Percentiles rank a stretch among this genome's conserved stretches.
These are phyloP conservation scores for Colletotrichum navitas DNA, from an alignment of 2,329 filamentous ascomycete genomes.

Conservation along the genomic window DNA sequence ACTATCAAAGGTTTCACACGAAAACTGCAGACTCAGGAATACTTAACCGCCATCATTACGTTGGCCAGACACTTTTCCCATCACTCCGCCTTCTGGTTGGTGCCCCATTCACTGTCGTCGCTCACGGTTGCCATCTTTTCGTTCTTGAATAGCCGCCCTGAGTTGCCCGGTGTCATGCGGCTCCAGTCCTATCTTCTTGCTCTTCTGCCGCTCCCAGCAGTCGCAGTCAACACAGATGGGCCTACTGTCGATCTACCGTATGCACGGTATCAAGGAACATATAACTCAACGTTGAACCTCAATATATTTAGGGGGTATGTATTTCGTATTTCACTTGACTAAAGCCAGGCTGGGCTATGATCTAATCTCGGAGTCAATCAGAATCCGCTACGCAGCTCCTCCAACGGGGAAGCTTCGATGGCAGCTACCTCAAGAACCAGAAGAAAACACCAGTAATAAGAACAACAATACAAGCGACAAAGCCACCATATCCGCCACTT, in stretches of 20 bases:
- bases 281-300: slow-evolving; percentile 26
- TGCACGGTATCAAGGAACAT: slow-evolving; percentile 14
- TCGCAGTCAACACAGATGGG: background rate
- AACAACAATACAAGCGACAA: background rate
- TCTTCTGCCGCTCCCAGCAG: background rate
- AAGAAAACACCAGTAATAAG: background rate
- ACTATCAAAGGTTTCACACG: background rate
- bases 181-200: background rate
- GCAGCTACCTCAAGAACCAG: slow-evolving; percentile 18
- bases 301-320: slow-evolving; percentile 28
- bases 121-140: background rate
- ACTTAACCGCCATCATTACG: background rate
- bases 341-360: background rate
- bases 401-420: slow-evolving; percentile 23
- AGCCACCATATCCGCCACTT: background rate
- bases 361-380: background rate
- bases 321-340: accelerated
- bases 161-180: background rate
- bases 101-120: background rate
- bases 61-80: background rate
- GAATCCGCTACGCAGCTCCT: slow-evolving; percentile 30
- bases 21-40: background rate
- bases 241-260: slow-evolving; percentile 22
- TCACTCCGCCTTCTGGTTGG: background rate
- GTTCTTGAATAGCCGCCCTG: background rate